These are phyloP conservation scores for Sarocladium brachiariae DNA, from an alignment of 2,329 filamentous ascomycete species.

Conservation along the genomic window DNA sequence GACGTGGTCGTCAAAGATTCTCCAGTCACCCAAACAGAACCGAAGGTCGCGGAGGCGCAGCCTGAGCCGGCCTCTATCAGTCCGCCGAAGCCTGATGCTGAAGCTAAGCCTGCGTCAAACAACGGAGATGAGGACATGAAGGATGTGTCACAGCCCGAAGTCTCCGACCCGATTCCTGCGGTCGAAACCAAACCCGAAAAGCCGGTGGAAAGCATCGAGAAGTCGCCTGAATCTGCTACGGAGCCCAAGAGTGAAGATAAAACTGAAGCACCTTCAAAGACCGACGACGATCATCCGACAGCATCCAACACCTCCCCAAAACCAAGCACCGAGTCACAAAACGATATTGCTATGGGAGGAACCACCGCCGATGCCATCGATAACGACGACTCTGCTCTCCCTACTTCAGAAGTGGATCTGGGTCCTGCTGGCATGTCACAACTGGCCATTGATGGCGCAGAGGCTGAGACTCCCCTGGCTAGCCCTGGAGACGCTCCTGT, in stretches of 20 bases:
- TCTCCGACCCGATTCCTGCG: constrained; percentile 7
- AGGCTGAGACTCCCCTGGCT: constrained; percentile 29
- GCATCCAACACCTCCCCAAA: not conserved
- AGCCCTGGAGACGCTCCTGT: constrained; percentile 47
- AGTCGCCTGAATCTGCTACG: constrained; percentile 1
- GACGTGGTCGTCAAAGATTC: not conserved
- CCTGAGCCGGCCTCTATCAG: constrained; percentile 10
- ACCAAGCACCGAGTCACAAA: not conserved
- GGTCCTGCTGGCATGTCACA: constrained; percentile 31
- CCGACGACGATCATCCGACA: not conserved
- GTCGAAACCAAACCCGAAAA: not conserved
- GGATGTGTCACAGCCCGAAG: constrained; percentile 12
- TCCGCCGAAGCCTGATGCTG: not conserved
- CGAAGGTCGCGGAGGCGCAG: constrained; percentile 3
- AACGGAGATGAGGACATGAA: constrained; percentile 9
- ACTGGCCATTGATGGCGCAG: constrained; percentile 30
- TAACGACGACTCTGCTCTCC: constrained; percentile 15
- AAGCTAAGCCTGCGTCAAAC: not conserved
- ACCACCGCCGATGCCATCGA: not conserved
- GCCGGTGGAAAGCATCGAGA: constrained; percentile 5
- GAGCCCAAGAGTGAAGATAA: constrained; percentile 14
- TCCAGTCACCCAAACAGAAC: not conserved
- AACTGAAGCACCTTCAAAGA: constrained; percentile 11
- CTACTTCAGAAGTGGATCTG: constrained; percentile 27
- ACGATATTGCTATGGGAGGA: not conserved